phyloP scores from a whole-genome alignment of 306 rosid genomes.

The Sophora flavescens region DNA sequence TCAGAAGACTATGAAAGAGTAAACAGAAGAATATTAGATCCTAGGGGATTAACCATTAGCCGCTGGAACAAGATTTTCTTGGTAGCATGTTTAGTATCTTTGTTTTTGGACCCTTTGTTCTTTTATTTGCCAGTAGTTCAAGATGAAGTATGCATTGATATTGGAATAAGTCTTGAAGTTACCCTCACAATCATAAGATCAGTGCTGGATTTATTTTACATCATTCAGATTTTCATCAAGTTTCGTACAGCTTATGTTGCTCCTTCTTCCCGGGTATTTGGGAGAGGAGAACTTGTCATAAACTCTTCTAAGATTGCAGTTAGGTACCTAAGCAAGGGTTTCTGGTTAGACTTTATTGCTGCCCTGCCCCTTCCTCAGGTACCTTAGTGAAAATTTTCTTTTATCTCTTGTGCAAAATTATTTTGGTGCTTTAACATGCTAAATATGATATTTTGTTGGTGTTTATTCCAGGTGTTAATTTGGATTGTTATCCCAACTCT shows the following conservation, averaged over 20 bases:
- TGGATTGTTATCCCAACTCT: constrained; percentile 88
- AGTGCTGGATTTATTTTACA: constrained; percentile 53
- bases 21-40: constrained; percentile 56
- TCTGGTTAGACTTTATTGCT: constrained; percentile 61
- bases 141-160: constrained; percentile 56
- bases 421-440: constrained; percentile 1
- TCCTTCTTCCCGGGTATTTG: constrained; percentile 67
- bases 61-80: constrained; percentile 65
- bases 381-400: neutral
- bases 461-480: constrained; percentile 74
- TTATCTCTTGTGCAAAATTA: neutral
- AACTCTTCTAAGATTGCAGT: constrained; percentile 56
- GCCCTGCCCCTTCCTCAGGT: constrained; percentile 72
- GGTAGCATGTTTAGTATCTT: constrained; percentile 55
- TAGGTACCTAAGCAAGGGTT: constrained; percentile 58
- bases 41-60: constrained; percentile 55
- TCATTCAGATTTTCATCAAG: constrained; percentile 55
- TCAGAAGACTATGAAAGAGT: constrained; percentile 65
- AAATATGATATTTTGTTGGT: constrained; percentile 20
- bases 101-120: constrained; percentile 67
- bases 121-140: constrained; percentile 54
- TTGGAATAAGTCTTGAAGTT: constrained; percentile 50
- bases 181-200: constrained; percentile 59
- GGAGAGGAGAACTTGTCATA: constrained; percentile 69
- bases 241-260: constrained; percentile 68